A percentile compares a stretch with the other conserved stretches of the same genome.
Evolutionary conservation across 176 grass and related monocot species (phyloP).

Genomic region (Carex scoparia): DNA sequence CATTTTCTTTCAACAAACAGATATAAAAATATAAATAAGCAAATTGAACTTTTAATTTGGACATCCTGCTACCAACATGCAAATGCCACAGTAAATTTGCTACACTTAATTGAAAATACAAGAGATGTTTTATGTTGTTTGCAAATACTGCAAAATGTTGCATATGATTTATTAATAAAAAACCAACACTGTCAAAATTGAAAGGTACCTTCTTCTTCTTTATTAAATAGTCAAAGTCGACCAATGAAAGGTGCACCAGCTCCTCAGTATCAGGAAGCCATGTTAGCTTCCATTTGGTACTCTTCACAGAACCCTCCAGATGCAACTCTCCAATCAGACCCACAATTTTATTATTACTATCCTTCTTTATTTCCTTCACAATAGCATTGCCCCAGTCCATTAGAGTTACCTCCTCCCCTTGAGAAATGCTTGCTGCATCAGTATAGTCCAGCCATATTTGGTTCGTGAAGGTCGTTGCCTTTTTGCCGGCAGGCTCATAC

Average conservation of each 20-base stretch:
- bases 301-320: conserved; percentile 83
- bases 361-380: conserved; percentile 72
- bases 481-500: conserved; percentile 79
- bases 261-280: conserved; percentile 86
- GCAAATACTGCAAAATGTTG: neutral
- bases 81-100: neutral
- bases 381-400: conserved; percentile 99
- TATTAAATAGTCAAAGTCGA: conserved; percentile 89
- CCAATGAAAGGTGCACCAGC: conserved; percentile 54
- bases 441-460: conserved; percentile 70
- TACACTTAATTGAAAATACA: neutral
- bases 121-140: neutral
- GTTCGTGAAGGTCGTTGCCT: conserved; percentile 65
- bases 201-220: conserved; percentile 87
- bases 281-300: conserved; percentile 78
- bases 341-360: conserved; percentile 46
- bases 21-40: neutral
- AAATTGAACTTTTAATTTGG: neutral
- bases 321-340: conserved; percentile 77
- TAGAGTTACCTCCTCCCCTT: conserved; percentile 77
- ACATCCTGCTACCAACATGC: neutral
- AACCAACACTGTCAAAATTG: neutral
- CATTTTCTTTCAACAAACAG: neutral
- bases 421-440: conserved; percentile 55
- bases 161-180: neutral